These are phyloP conservation scores for Passiflora organensis DNA, from an alignment of 345 rosid species.

Conservation along the genomic window DNA sequence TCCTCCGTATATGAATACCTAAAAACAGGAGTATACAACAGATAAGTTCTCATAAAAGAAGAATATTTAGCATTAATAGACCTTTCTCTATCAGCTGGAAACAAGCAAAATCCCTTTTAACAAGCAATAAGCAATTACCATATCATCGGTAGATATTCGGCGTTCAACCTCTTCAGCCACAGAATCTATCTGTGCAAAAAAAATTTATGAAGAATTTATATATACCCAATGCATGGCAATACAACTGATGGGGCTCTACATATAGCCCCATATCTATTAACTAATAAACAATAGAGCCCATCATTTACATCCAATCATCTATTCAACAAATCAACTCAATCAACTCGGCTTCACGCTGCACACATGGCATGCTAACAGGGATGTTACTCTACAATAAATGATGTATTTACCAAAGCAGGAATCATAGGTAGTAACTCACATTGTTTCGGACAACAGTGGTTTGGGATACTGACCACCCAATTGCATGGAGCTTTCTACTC, in stretches of 20 bases:
- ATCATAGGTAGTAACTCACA: slow-evolving; percentile 49
- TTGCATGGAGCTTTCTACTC: slow-evolving; percentile 66
- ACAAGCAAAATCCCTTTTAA: slow-evolving; percentile 8
- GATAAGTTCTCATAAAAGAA: slow-evolving; percentile 4
- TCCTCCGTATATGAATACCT: slow-evolving; percentile 91
- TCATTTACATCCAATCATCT: not conserved
- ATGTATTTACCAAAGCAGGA: not conserved
- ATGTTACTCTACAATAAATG: not conserved
- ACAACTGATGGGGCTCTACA: slow-evolving; percentile 8
- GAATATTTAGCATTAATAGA: not conserved
- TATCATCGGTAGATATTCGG: slow-evolving; percentile 58
- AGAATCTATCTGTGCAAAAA: slow-evolving; percentile 65
- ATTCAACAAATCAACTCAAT: not conserved
- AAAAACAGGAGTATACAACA: slow-evolving; percentile 11
- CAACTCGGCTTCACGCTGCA: not conserved
- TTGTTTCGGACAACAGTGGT: slow-evolving; percentile 60
- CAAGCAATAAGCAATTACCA: slow-evolving; percentile 44
- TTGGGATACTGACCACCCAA: slow-evolving; percentile 77
- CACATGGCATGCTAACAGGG: not conserved
- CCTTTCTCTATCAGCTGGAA: slow-evolving; percentile 1
- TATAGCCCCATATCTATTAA: not conserved
- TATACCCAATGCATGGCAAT: not conserved
- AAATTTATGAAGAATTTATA: slow-evolving; percentile 20
- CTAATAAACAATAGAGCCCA: slow-evolving; percentile 5
- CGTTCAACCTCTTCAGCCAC: slow-evolving; percentile 96